Evolutionary conservation across 2,329 filamentous ascomycete genomes (phyloP), one percentile per base, ranked within the genome.

Genomic region (Pestalotiopsis sp.): DNA sequence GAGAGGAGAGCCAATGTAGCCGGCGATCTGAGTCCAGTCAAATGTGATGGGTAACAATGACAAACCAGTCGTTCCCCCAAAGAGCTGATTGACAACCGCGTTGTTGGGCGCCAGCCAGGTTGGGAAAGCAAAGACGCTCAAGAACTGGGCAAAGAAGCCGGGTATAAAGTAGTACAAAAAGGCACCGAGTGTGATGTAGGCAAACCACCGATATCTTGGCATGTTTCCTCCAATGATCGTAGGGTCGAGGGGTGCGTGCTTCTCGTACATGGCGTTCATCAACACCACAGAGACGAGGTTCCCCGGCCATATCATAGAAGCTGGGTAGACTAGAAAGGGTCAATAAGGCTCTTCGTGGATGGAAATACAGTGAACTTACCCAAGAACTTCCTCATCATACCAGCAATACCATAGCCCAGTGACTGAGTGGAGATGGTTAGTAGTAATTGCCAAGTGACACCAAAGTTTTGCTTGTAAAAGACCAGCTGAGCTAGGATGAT

Each of bases 241-340:
- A 52, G 79, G 87, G 76, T 87, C 87, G 2, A 79, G 80, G 14
- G 79, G 74, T 17, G 86, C 81, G 45, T 86, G 84, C 31, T 80
- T 80, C 71, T 93, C 91, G 75, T 94, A 92, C 83, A 94, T 90
- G 70, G 91, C 90, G 72, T 91, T 90, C 82, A 93, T 91, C 45
- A 93, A 80, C 0, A 90, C 87, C 7, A 91, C 87, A 4, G 87
- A 87, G 66, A 91, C 90, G 27, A 94, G 82, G 64, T 89, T 91
- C 2, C 83, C 85, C 0, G 92, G 92, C 91, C 91, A 93, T 69
- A 93, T 92, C 90, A 93, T 92, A 11, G 91, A 88, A 0, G 90
- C 89, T 3, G 88, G 89, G 72, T 90, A 89, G 12, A 89, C 86
- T 87, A 67, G 27, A 25, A n/a, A 2, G 12, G 14, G 56, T 66